Evolutionary conservation across 345 rosid species (phyloP).

Genomic region (Moricandia arvensis): DNA sequence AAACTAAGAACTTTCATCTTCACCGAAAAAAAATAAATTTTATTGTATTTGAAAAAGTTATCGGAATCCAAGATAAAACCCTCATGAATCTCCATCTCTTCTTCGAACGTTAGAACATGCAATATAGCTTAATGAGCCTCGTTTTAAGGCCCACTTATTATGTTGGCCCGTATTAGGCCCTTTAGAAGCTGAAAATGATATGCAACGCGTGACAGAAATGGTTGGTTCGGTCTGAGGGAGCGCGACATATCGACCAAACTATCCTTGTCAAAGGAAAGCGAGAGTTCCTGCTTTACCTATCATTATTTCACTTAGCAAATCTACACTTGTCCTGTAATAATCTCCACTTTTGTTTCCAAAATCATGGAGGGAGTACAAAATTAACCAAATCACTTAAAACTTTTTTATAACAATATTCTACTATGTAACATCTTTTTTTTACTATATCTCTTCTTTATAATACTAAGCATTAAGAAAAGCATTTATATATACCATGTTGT

Average conservation of each 20-base stretch:
- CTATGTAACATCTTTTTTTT: no score
- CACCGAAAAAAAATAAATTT: no score
- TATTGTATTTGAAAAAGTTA: background rate
- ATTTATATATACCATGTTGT: background rate
- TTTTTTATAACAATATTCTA: background rate
- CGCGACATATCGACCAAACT: background rate
- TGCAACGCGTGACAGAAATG: background rate
- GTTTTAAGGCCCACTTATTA: background rate
- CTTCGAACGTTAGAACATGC: background rate
- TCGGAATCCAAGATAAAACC: background rate
- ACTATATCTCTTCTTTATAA: background rate
- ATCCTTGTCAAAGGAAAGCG: background rate
- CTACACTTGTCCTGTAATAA: background rate
- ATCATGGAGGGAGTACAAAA: background rate
- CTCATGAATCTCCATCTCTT: background rate
- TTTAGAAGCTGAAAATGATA: background rate
- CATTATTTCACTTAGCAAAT: background rate
- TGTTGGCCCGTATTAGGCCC: background rate
- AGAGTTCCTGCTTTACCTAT: background rate
- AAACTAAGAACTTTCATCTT: background rate
- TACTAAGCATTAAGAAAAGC: background rate
- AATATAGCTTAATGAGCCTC: background rate
- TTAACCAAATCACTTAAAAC: background rate
- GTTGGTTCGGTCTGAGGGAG: background rate
- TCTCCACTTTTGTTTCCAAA: background rate